A percentile compares a stretch with the other conserved stretches of the same genome.
These are phyloP conservation scores for Piromyces sp. DNA, from an alignment of 192 early-diverging fungal species.

Conservation along the genomic window DNA sequence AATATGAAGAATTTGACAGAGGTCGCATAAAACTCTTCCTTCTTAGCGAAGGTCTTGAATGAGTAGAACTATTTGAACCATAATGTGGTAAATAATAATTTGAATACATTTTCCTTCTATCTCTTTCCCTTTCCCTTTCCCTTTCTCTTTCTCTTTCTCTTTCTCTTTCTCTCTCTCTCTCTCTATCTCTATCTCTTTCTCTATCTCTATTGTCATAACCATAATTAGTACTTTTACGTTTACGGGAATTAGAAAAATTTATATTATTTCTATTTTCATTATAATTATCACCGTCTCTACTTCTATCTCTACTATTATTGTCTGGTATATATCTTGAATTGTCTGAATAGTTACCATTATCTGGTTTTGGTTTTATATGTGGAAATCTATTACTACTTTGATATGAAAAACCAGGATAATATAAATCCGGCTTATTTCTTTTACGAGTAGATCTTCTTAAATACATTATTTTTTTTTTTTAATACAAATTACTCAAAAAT, in stretches of 20 bases:
- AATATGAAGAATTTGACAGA: neutral
- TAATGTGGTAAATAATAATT: neutral
- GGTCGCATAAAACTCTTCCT: neutral
- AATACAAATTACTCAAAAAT: no score
- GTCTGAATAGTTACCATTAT: neutral
- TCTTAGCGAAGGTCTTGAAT: neutral
- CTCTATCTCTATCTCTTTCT: neutral
- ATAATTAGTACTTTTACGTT: neutral
- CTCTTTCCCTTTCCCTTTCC: neutral
- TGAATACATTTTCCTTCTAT: neutral
- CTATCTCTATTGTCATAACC: neutral
- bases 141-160: neutral
- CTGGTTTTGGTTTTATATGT: neutral
- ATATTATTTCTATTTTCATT: neutral
- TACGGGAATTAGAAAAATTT: neutral
- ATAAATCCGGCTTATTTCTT: neutral
- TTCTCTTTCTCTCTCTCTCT: neutral
- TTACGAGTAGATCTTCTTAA: neutral
- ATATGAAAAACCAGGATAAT: neutral
- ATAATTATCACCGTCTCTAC: neutral
- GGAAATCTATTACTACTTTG: neutral
- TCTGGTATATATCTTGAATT: neutral
- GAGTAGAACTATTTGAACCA: neutral
- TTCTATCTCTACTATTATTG: neutral
- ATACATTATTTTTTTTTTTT: no score